phyloP scores from a whole-genome alignment of 2,329 filamentous ascomycete species.

The Pseudogymnoascus sp. region DNA sequence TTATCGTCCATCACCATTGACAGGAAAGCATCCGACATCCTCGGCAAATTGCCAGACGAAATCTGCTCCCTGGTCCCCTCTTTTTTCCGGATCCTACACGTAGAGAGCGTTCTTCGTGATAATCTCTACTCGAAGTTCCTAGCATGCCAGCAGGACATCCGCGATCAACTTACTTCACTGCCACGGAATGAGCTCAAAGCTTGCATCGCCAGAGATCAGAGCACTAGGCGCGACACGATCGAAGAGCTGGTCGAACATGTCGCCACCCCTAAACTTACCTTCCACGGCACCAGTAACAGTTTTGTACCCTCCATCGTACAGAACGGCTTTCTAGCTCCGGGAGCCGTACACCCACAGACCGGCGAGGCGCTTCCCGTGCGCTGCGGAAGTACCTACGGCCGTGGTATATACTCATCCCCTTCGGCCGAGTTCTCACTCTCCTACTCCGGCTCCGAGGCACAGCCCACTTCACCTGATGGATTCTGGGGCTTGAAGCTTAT shows the following conservation, averaged over 20 bases:
- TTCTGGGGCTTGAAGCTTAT: slow-evolving; percentile 36
- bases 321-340: slow-evolving; percentile 37
- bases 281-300: slow-evolving; percentile 34
- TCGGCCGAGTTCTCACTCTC: slow-evolving; percentile 32
- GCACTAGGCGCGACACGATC: slow-evolving; percentile 15
- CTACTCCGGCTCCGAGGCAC: slow-evolving; percentile 29
- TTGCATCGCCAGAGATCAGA: slow-evolving; percentile 13
- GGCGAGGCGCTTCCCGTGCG: slow-evolving; percentile 22
- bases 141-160: slow-evolving; percentile 24
- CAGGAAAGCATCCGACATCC: slow-evolving; percentile 27
- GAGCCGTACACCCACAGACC: slow-evolving; percentile 26
- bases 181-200: slow-evolving; percentile 13
- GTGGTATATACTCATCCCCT: slow-evolving; percentile 40
- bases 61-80: slow-evolving; percentile 29
- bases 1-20: slow-evolving; percentile 17
- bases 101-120: slow-evolving; percentile 33
- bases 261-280: slow-evolving; percentile 32
- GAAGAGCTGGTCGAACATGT: slow-evolving; percentile 34
- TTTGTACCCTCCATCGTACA: slow-evolving; percentile 37
- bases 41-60: slow-evolving; percentile 28
- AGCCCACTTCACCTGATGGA: slow-evolving; percentile 26
- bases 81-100: slow-evolving; percentile 32
- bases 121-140: slow-evolving; percentile 30
- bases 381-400: slow-evolving; percentile 35
- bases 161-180: slow-evolving; percentile 19